Evolutionary conservation across 2,329 filamentous ascomycete genomes (phyloP), one percentile per base, ranked within the genome.

Genomic region (Diaporthe citri): DNA sequence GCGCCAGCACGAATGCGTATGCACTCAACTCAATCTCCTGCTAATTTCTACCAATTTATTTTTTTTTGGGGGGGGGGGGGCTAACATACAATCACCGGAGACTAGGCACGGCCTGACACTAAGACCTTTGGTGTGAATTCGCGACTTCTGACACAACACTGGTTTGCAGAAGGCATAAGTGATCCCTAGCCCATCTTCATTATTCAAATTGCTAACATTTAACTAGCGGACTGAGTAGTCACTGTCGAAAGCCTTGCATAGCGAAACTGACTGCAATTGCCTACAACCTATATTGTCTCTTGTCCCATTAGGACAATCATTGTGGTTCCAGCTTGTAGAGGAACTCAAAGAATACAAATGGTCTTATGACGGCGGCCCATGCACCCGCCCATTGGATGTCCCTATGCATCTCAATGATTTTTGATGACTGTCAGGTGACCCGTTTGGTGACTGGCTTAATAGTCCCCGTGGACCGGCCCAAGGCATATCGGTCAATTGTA

Each of bases 331-430:
- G 43, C 60, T 66, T 36, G 12, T 48, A 66, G 60, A 25, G 60
- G 60, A 66, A 66, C 60, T 66, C 20, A 66, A 66, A 66, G 7
- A 64, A 64, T 39, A 36, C 20, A 51, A 36, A 48, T 36, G 36
- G 43, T 66, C 60, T 15, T 66, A 51, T 34, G 41, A 13, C 28
- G 28, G 22, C 62, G 62, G 60, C 43, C 15, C 20, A 66, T 66
- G 60, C 60, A 66, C 15, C 60, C 60, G 60, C 28, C 25, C 31
- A n/a, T 48, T 12, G 2, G 36, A 31, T 22, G 60, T 66, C 28
- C 60, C 60, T 2, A 36, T 66, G 60, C 60, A 66, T 64, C 5
- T 62, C 6, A 25, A 39, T 62, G 59, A 62, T 3, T 39, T 17
- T 28, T 22, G 4, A 17, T 46, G 43, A 7, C 43, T 46, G 17